Conservation (phyloP, 2,329 filamentous ascomycete species). For the Colletotrichum lindemuthianum region DNA sequence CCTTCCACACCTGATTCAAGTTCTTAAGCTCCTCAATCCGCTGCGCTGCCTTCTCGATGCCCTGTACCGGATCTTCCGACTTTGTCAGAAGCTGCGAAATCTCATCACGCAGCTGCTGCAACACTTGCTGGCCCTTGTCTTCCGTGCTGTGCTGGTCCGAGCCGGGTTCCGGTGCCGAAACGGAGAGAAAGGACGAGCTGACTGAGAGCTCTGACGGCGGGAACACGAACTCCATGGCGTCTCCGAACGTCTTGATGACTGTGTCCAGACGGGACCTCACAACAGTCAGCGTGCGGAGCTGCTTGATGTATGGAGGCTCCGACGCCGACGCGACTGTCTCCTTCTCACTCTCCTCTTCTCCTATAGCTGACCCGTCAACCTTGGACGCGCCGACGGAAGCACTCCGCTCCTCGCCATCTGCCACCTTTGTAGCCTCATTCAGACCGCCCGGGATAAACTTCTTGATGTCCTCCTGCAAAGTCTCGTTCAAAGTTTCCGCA, state of each 20-base stretch:
- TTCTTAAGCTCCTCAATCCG: slow-evolving; percentile 82
- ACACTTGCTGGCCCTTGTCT: slow-evolving; percentile 87
- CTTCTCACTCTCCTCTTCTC: slow-evolving; percentile 30
- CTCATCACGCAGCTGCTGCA: slow-evolving; percentile 75
- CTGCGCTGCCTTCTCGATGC: slow-evolving; percentile 77
- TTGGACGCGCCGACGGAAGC: slow-evolving; percentile 16
- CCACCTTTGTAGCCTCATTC: slow-evolving; percentile 39
- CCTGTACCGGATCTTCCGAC: slow-evolving; percentile 67
- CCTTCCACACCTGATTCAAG: slow-evolving; percentile 86
- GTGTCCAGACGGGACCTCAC: slow-evolving; percentile 87
- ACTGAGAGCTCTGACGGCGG: slow-evolving; percentile 88
- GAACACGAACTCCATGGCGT: slow-evolving; percentile 95
- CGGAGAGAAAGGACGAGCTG: slow-evolving; percentile 86
- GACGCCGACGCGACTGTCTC: slow-evolving; percentile 19
- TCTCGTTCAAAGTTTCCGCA: slow-evolving; percentile 79
- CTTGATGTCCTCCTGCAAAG: slow-evolving; percentile 75
- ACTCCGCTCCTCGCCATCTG: slow-evolving; percentile 28
- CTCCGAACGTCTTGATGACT: slow-evolving; percentile 91
- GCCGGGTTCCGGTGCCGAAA: slow-evolving; percentile 82
- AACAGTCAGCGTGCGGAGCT: slow-evolving; percentile 83
- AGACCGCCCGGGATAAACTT: slow-evolving; percentile 73
- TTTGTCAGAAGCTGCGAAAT: slow-evolving; percentile 72
- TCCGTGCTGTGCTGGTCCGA: slow-evolving; percentile 73
- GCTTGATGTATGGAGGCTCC: slow-evolving; percentile 76
- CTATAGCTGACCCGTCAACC: slow-evolving; percentile 19